Evolutionary conservation across 2,329 filamentous ascomycete genomes (phyloP).

Genomic region (Fusarium cicatricum): DNA sequence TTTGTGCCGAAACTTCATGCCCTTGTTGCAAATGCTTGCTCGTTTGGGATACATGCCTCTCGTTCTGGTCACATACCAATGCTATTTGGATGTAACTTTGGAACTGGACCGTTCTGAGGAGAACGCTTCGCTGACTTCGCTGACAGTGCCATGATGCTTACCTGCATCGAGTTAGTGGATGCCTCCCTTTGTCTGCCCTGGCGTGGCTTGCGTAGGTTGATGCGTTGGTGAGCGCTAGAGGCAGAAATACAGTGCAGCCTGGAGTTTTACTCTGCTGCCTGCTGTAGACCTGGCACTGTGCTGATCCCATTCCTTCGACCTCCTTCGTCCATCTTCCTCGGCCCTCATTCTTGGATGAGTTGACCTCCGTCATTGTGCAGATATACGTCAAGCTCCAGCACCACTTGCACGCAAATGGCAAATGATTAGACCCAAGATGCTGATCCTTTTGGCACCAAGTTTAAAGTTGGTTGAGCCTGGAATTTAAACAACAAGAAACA

Average conservation of each 20-base stretch:
- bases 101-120: not conserved
- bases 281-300: not conserved
- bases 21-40: not conserved
- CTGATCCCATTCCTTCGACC: constrained; percentile 16
- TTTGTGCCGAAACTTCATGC: constrained; percentile 9
- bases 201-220: constrained; percentile 29
- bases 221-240: constrained; percentile 12
- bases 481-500: not conserved
- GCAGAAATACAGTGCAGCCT: constrained; percentile 11
- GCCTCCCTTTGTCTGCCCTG: constrained; percentile 18
- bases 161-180: constrained; percentile 26
- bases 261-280: constrained; percentile 1
- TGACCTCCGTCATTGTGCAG: constrained; percentile 33
- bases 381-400: not conserved
- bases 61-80: constrained; percentile 19
- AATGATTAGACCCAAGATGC: constrained; percentile 11
- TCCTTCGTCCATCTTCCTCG: constrained; percentile 16
- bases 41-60: not conserved
- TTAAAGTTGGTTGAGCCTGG: not conserved
- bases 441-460: constrained; percentile 14
- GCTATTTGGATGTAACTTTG: constrained; percentile 1
- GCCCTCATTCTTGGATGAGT: constrained; percentile 13
- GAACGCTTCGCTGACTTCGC: constrained; percentile 3
- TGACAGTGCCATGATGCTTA: constrained; percentile 20
- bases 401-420: constrained; percentile 2